phyloP scores from a whole-genome alignment of 1,139 yeast species.

The Pneumocystis murina region DNA sequence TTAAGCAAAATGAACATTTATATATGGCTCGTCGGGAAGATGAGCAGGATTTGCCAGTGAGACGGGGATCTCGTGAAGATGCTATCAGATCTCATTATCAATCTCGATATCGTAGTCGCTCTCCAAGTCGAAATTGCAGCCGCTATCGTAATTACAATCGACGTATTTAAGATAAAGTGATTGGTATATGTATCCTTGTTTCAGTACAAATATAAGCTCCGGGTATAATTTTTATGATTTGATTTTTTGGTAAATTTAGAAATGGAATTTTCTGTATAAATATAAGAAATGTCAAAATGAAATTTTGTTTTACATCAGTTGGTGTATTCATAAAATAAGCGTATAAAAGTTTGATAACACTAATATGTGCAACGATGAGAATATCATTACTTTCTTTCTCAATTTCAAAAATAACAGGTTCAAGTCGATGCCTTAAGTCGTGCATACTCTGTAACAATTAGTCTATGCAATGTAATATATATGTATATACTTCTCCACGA shows the following conservation, averaged over 20 bases:
- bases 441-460: slow-evolving; percentile 44
- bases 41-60: neutral
- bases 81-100: no score
- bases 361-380: slow-evolving; percentile 82
- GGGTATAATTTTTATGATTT: slow-evolving; percentile 73
- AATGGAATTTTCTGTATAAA: slow-evolving; percentile 30
- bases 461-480: neutral
- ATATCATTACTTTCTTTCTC: slow-evolving; percentile 83
- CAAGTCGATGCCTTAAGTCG: slow-evolving; percentile 86
- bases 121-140: neutral
- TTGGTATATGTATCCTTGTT: neutral
- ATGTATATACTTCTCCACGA: slow-evolving; percentile 44
- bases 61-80: no score
- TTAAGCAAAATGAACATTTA: neutral
- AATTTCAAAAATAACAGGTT: slow-evolving; percentile 77
- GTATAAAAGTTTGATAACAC: slow-evolving; percentile 72
- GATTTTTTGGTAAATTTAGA: slow-evolving; percentile 61
- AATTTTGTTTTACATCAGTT: slow-evolving; percentile 41
- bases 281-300: neutral
- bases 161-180: neutral
- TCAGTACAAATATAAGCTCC: slow-evolving; percentile 45
- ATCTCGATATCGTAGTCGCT: neutral
- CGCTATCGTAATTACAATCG: neutral
- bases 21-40: neutral
- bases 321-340: slow-evolving; percentile 91